phyloP scores from a whole-genome alignment of 1,284 basidiomycete genomes.

The Cryptococcus sp. region DNA sequence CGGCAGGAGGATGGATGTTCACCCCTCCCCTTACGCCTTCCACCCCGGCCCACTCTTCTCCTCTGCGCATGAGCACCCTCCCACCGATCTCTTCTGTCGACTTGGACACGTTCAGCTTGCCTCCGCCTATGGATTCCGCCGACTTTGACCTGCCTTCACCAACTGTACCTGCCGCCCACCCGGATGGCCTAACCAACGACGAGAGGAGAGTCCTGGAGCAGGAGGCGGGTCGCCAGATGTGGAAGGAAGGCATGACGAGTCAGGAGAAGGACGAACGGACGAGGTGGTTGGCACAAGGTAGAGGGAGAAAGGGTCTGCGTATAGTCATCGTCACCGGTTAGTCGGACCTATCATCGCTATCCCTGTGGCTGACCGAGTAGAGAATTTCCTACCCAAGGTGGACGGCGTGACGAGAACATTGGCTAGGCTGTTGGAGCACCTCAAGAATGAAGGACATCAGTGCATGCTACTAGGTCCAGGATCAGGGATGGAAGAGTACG shows the following conservation, averaged over 20 bases:
- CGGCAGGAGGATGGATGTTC: constrained; percentile 10
- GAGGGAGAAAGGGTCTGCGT: constrained; percentile 35
- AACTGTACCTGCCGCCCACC: not conserved
- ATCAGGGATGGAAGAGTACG: constrained; percentile 51
- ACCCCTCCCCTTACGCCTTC: constrained; percentile 35
- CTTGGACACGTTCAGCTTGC: constrained; percentile 9
- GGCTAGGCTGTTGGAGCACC: constrained; percentile 53
- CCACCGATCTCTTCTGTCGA: not conserved
- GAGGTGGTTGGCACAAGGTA: constrained; percentile 26
- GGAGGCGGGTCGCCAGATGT: constrained; percentile 13
- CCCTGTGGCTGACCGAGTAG: constrained; percentile 21
- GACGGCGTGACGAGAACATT: constrained; percentile 56
- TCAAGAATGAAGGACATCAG: constrained; percentile 53
- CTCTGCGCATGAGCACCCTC: not conserved
- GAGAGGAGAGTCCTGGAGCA: not conserved
- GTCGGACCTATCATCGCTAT: constrained; percentile 4
- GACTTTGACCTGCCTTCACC: constrained; percentile 10
- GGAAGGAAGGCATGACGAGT: constrained; percentile 30
- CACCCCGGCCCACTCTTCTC: constrained; percentile 11
- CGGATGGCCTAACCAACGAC: not conserved
- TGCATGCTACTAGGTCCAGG: constrained; percentile 54
- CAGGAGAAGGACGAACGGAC: constrained; percentile 30
- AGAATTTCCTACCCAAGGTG: constrained; percentile 56
- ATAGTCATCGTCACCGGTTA: constrained; percentile 46
- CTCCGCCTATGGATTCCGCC: constrained; percentile 14